These are phyloP conservation scores for Cardamine occulta DNA, from an alignment of 345 rosid genomes.

Conservation along the genomic window DNA sequence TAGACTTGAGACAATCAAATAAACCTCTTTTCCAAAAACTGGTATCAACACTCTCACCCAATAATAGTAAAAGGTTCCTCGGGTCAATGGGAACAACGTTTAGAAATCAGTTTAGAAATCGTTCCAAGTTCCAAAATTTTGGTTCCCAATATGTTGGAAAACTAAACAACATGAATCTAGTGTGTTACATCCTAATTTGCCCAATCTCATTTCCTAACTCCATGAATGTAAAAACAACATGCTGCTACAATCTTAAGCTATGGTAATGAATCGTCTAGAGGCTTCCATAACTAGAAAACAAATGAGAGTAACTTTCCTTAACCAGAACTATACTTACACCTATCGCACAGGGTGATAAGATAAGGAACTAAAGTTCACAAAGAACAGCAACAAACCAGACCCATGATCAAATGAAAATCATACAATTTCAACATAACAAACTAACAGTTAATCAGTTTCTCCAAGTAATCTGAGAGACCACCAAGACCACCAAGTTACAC, in stretches of 20 bases:
- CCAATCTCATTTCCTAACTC: background rate
- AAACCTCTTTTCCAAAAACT: conserved; percentile 7
- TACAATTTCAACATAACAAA: background rate
- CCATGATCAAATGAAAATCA: background rate
- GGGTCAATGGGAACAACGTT: background rate
- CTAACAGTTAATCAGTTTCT: background rate
- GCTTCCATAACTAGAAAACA: conserved; percentile 8
- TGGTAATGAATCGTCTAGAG: background rate
- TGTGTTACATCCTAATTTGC: background rate
- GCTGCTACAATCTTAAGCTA: conserved; percentile 10
- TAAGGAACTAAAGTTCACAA: background rate
- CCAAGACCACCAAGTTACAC: background rate
- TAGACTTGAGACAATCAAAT: background rate
- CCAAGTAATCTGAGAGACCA: background rate
- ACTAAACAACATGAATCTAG: background rate
- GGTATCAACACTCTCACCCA: background rate
- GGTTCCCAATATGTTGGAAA: background rate
- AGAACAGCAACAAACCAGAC: conserved; percentile 4
- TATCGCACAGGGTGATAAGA: background rate
- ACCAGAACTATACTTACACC: background rate
- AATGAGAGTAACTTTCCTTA: conserved; percentile 2
- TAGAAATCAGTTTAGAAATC: no score
- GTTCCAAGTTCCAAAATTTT: background rate
- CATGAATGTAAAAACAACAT: background rate
- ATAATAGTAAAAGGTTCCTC: background rate